Evolutionary conservation across 441 rosid genomes (phyloP).

Genomic region (Populus hybrid): DNA sequence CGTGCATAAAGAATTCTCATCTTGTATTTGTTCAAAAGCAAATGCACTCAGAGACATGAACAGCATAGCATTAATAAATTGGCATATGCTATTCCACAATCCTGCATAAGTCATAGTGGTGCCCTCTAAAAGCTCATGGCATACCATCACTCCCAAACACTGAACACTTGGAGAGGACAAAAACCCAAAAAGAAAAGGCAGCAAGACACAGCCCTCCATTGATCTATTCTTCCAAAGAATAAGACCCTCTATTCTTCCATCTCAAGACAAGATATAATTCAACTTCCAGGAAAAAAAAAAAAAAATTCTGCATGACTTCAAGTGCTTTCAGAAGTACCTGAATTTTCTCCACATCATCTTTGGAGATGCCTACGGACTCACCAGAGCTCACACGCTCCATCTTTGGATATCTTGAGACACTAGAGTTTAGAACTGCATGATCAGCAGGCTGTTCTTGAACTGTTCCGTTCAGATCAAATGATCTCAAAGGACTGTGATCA

Average conservation of each 20-base stretch:
- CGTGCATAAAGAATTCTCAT: background rate
- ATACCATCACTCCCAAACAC: background rate
- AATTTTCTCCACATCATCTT: constrained; percentile 70
- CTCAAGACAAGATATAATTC: background rate
- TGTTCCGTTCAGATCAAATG: constrained; percentile 74
- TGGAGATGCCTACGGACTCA: constrained; percentile 46
- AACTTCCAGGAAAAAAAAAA: background rate
- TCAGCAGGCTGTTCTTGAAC: constrained; percentile 41
- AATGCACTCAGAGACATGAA: background rate
- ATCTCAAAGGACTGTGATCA: constrained; percentile 29
- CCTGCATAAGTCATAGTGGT: background rate
- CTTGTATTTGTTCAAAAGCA: background rate
- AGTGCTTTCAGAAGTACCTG: constrained; percentile 50
- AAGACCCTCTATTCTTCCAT: background rate
- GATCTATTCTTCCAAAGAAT: background rate
- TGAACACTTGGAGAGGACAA: background rate
- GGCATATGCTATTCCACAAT: background rate
- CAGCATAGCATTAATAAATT: background rate
- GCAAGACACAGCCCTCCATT: background rate
- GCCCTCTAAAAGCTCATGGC: background rate
- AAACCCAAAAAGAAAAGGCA: background rate
- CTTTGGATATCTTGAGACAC: constrained; percentile 34
- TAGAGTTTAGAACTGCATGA: constrained; percentile 32
- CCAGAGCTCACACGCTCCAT: constrained; percentile 26
- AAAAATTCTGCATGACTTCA: background rate